Percentiles rank a stretch among this genome's conserved stretches.
phyloP scores from a whole-genome alignment of 768 basidiomycete genomes.

The Mycena filopes region DNA sequence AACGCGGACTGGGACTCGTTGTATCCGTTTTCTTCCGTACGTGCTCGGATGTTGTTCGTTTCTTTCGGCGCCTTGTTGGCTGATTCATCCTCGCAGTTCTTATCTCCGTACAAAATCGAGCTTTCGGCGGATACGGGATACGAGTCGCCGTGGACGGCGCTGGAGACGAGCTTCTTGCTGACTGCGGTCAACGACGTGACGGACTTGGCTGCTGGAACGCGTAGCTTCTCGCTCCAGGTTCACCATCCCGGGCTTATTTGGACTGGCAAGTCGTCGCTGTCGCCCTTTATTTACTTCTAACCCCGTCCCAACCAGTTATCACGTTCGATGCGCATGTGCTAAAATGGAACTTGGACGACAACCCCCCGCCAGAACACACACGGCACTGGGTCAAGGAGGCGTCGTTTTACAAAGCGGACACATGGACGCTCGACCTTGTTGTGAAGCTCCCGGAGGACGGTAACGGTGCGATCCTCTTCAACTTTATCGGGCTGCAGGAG shows the following conservation, averaged over 20 bases:
- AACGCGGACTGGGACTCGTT: constrained; percentile 91
- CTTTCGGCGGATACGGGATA: constrained; percentile 63
- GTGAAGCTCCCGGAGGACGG: constrained; percentile 59
- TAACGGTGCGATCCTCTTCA: constrained; percentile 59
- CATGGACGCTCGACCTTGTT: constrained; percentile 79
- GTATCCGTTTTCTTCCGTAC: constrained; percentile 82
- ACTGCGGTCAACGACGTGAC: constrained; percentile 65
- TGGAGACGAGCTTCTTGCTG: constrained; percentile 57
- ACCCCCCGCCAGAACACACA: constrained; percentile 77
- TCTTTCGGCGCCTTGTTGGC: not conserved
- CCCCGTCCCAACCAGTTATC: constrained; percentile 60
- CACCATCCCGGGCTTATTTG: constrained; percentile 87
- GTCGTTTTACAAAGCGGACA: constrained; percentile 82
- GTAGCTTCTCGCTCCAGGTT: constrained; percentile 75
- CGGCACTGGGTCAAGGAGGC: constrained; percentile 94
- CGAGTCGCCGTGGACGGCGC: constrained; percentile 57
- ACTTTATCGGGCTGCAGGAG: constrained; percentile 87
- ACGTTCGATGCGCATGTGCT: constrained; percentile 93
- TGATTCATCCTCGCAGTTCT: constrained; percentile 62
- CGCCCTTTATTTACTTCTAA: not conserved
- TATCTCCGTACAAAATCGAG: constrained; percentile 85
- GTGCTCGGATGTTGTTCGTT: constrained; percentile 35
- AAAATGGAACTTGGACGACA: constrained; percentile 82
- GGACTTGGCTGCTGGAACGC: constrained; percentile 67
- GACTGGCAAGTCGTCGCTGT: constrained; percentile 64